These are phyloP conservation scores for Roridomyces roridus DNA, from an alignment of 768 basidiomycete genomes.

Conservation along the genomic window DNA sequence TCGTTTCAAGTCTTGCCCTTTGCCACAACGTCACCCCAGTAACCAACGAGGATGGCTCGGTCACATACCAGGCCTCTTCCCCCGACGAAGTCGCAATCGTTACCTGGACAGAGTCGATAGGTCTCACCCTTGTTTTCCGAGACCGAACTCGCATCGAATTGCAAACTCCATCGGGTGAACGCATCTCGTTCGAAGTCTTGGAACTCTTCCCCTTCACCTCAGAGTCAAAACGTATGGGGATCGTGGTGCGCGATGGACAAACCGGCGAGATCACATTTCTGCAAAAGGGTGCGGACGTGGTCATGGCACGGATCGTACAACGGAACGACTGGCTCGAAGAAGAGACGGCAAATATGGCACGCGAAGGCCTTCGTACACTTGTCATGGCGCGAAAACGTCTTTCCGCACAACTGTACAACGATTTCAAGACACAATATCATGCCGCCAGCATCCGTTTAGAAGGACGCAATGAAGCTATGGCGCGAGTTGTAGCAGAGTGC, in stretches of 20 bases:
- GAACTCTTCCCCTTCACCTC: constrained; percentile 98
- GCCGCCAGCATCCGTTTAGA: constrained; percentile 82
- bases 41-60: constrained; percentile 89
- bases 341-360: constrained; percentile 97
- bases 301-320: constrained; percentile 94
- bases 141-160: constrained; percentile 92
- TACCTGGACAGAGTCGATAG: constrained; percentile 95
- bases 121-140: constrained; percentile 85
- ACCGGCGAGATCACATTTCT: constrained; percentile 86
- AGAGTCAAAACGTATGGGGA: constrained; percentile 99
- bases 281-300: constrained; percentile 98
- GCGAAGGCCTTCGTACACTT: constrained; percentile 93
- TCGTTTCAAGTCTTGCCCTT: constrained; percentile 89
- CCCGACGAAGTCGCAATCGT: constrained; percentile 99
- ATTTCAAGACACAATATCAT: constrained; percentile 76
- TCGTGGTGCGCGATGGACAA: constrained; percentile 83
- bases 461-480: constrained; percentile 83
- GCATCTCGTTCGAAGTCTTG: constrained; percentile 82
- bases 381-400: constrained; percentile 89
- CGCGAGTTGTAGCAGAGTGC: constrained; percentile 70
- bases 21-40: constrained; percentile 99
- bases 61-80: constrained; percentile 98
- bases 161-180: constrained; percentile 68
- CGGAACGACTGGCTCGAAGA: constrained; percentile 99
- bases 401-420: constrained; percentile 67